Evolutionary conservation across 108 stramenopile genomes (phyloP).

Genomic region (Nannochloropsis salina): DNA sequence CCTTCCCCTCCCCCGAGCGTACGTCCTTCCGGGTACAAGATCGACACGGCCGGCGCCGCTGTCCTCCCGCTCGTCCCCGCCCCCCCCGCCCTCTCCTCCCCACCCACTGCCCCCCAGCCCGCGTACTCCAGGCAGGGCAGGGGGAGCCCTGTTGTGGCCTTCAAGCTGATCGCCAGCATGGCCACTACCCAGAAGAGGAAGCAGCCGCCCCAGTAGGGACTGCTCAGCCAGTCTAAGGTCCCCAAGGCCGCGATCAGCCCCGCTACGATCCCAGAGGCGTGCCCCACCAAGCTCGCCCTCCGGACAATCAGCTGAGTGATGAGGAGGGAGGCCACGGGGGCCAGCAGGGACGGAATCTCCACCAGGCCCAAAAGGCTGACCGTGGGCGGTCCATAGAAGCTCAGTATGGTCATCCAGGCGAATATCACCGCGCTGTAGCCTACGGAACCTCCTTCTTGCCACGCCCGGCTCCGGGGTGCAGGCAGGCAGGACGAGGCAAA

Average conservation of each 20-base stretch:
- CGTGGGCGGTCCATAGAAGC: not conserved
- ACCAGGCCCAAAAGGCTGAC: not conserved
- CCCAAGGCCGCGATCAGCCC: not conserved
- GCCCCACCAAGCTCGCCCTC: not conserved
- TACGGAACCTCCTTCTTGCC: not conserved
- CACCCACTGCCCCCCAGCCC: not conserved
- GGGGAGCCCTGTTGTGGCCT: not conserved
- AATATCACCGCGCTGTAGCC: not conserved
- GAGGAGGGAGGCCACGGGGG: not conserved
- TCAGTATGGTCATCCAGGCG: constrained; percentile 17
- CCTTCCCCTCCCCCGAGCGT: not conserved
- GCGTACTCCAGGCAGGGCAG: not conserved
- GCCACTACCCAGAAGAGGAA: not conserved
- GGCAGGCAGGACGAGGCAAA: not conserved
- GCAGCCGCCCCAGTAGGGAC: not conserved
- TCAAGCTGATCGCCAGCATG: not conserved
- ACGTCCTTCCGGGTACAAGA: not conserved
- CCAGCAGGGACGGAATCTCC: not conserved
- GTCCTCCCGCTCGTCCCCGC: not conserved
- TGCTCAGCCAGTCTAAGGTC: not conserved
- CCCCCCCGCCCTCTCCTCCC: not conserved
- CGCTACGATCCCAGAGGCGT: not conserved
- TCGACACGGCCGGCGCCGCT: not conserved
- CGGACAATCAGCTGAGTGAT: constrained; percentile 6
- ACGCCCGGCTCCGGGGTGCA: not conserved